Evolutionary conservation across 495 filamentous ascomycete species (phyloP).

Genomic region (Mycothermus thermophilus): DNA sequence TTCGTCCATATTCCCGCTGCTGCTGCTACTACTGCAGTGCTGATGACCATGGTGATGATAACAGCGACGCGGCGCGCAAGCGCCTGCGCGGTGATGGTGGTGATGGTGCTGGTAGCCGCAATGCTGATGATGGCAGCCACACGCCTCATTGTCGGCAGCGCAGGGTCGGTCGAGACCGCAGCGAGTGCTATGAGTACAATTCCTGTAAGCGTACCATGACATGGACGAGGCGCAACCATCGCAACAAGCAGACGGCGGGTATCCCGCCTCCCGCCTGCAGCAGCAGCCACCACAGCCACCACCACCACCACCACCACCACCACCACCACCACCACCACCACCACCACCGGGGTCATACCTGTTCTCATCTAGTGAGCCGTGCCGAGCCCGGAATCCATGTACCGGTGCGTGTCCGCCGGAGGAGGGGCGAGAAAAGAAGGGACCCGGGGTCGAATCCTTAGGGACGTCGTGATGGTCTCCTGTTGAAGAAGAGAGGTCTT

Average conservation of each 20-base stretch:
- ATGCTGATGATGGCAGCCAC: neutral
- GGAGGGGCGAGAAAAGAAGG: neutral
- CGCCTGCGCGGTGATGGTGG: neutral
- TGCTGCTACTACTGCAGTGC: no score
- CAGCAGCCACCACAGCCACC: no score
- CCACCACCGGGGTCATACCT: constrained; percentile 2
- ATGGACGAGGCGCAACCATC: neutral
- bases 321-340: neutral
- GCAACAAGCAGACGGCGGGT: no score
- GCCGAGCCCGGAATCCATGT: constrained; percentile 6
- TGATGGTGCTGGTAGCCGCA: neutral
- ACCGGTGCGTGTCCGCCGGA: neutral
- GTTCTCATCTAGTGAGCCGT: constrained; percentile 8
- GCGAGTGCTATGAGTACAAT: neutral
- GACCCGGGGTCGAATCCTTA: neutral
- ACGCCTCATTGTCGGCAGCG: neutral
- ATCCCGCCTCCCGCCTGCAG: no score
- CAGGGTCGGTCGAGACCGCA: neutral
- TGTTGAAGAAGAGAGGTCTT: neutral
- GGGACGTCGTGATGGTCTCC: neutral
- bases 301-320: no score
- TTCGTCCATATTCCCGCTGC: no score
- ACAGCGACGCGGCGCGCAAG: no score
- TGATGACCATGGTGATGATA: no score
- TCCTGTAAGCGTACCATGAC: neutral